Evolutionary conservation across 1,284 basidiomycete species (phyloP).

Genomic region (Anthracocystis walkeri): DNA sequence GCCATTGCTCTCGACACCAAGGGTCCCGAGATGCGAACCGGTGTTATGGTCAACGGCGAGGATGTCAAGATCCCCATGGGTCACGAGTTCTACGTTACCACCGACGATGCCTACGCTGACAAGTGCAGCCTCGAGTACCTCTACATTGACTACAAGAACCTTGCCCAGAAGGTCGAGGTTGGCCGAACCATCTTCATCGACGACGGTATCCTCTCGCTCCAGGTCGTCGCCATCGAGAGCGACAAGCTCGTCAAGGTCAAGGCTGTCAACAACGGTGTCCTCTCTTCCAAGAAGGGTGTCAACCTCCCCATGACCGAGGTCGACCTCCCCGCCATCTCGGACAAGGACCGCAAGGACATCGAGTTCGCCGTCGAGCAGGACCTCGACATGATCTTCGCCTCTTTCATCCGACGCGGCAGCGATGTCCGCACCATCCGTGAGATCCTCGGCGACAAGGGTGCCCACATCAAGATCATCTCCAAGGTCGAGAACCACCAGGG

Average conservation of each 20-base stretch:
- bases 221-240: conserved; percentile 81
- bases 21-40: conserved; percentile 99
- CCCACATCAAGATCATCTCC: conserved; percentile 69
- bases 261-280: conserved; percentile 89
- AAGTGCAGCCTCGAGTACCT: conserved; percentile 81
- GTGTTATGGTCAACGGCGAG: conserved; percentile 84
- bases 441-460: conserved; percentile 67
- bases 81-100: conserved; percentile 93
- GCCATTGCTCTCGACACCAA: conserved; percentile 99
- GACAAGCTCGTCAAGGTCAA: conserved; percentile 75
- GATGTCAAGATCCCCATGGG: conserved; percentile 91
- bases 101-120: conserved; percentile 84
- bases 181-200: conserved; percentile 98
- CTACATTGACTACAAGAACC: conserved; percentile 77
- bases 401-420: conserved; percentile 66
- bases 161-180: conserved; percentile 92
- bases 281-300: conserved; percentile 98
- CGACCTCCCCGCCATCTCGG: conserved; percentile 95
- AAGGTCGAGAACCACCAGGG: conserved; percentile 70
- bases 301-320: conserved; percentile 98
- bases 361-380: conserved; percentile 95
- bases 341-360: conserved; percentile 90
- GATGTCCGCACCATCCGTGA: conserved; percentile 67
- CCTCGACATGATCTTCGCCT: conserved; percentile 84
- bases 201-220: conserved; percentile 94